Evolutionary conservation across 2,329 filamentous ascomycete genomes (phyloP), one percentile per base, ranked within the genome.

Genomic region (Proliferodiscus dingleyae): DNA sequence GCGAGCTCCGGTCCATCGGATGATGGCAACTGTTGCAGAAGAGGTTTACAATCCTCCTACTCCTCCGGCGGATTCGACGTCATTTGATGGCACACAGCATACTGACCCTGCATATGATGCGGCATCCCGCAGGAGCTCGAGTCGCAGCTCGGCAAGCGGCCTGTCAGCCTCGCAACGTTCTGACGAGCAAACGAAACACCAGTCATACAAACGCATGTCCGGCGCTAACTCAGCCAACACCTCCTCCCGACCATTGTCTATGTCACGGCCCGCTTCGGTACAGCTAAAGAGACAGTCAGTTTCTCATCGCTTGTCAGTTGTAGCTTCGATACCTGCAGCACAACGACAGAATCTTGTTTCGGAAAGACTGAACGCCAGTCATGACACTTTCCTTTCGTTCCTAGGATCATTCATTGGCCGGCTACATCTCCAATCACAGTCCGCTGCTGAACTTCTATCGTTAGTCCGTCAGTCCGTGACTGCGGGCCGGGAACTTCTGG

Each of bases 331-430:
- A 36, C 74, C 80, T 32, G 70, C 76, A 28, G 75, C 76, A 26
- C 75, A 77, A 51, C 79, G 82, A 51, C 78, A 82, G 50, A 85
- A 87, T 58, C 74, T 96, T 49, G 87, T 93, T 26, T 95, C 90
- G 2, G 86, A 90, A 64, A 83, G 83, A 56, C 77, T 97, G 39
- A 85, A 81, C 59, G 73, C 78, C 40, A 86, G 83, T 41, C 89
- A 96, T 68, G 90, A 97, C 68, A 80, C 80, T 6, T 95, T 97
- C 61, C 71, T 98, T 43, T 93, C 90, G 5, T 86, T 90, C 61
- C 79, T 98, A 41, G 91, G 88, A 41, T 94, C 89, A 4, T 95
- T 97, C 64, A 91, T 97, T 63, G 93, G 93, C 13, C 75, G 81
- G 29, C 76, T 96, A 45, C 89, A 96, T 65, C 74, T 96, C 49